Evolutionary conservation across 202 grass and related monocot species (phyloP), one percentile per base, ranked within the genome.

Genomic region (Cymbopogon flexuosus): DNA sequence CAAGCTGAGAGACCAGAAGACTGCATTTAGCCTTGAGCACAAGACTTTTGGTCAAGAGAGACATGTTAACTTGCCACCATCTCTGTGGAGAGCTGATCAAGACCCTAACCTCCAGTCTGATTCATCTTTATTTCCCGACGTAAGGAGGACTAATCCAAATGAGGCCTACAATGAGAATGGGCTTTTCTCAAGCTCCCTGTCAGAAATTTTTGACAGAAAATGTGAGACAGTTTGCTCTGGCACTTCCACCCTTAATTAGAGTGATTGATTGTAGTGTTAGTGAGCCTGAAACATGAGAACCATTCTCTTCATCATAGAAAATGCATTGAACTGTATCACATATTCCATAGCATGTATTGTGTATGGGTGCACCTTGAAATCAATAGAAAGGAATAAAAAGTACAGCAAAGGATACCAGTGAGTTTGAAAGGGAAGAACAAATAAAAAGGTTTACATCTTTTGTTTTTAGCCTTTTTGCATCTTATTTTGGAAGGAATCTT

Each of bases 171-270:
- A 89, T 13, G 88, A 94, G 62, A 90, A 92, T 72, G 87, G 89
- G 2, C 79, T 90, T 83, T 89, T 92, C 78, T 94, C 94, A 58
- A 91, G 91, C 74, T 94, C 94, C 15, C 72, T 97, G 4, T 89
- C 91, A 5, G 91, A 92, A 46, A 90, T 89, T 66, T 90, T 97
- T 67, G 88, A 92, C 30, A 89, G 85, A 80, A 97, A 92, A 89
- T 70, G 94, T 97, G 75, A 87, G 86, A 23, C 10, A 41, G 31
- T 68, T 84, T 76, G 19, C 36, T 81, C 70, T 67, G 30, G 78
- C 57, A 22, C 60, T 86, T 75, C 13, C 21, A 62, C 64, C 19
- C 68, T 84, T 68, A 42, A 62, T 65, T 27, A 47, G 21, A 49
- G 30, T 66, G 1, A 39, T 66, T 33, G 40, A 45, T 86, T 86